Evolutionary conservation across 306 rosid genomes (phyloP), one percentile per base, ranked within the genome.

Genomic region (Morella rubra): DNA sequence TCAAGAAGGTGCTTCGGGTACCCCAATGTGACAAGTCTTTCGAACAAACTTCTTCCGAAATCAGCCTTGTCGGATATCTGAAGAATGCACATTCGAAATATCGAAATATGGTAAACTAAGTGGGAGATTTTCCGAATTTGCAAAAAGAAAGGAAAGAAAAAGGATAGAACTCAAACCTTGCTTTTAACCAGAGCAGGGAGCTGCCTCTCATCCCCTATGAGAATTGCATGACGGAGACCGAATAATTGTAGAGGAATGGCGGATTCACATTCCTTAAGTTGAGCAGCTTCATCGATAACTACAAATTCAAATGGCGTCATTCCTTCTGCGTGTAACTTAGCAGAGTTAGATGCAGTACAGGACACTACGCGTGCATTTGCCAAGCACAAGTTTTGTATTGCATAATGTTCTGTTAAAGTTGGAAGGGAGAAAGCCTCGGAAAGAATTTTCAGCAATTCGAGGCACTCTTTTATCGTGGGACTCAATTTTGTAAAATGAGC

Each of bases 211-310:
- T 90, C 93, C 20, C 91, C 90, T 15, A 87, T 81, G 22, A 90
- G 81, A 27, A 87, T 60, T 18, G 85, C 81, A 46, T 71, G 78
- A 4, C 46, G 52, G n/a, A 84, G 71, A 24, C 89, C 91, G 0
- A 76, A 59, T n/a, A 87, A 81, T 73, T 87, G 89, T 42, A 87
- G 71, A 13, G 93, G 90, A 71, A 87, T 85, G 40, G 80, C 37
- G 12, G 89, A 85, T 66, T 90, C 93, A 59, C 93, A 87, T 74
- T 85, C 93, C 59, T 82, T 90, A 5, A 90, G 82, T 47, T 85
- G 89, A 0, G 89, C 92, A 14, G 89, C 90, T 79, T 90, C 92
- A 67, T 90, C 95, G 37, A 90, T 77, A 5, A 90, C 82, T 61
- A 82, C 49, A 54, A 72, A 75, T 20, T 78, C 76, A 1, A 86